These are phyloP conservation scores for Podila epigama DNA, from an alignment of 192 early-diverging fungal species.

Conservation along the genomic window DNA sequence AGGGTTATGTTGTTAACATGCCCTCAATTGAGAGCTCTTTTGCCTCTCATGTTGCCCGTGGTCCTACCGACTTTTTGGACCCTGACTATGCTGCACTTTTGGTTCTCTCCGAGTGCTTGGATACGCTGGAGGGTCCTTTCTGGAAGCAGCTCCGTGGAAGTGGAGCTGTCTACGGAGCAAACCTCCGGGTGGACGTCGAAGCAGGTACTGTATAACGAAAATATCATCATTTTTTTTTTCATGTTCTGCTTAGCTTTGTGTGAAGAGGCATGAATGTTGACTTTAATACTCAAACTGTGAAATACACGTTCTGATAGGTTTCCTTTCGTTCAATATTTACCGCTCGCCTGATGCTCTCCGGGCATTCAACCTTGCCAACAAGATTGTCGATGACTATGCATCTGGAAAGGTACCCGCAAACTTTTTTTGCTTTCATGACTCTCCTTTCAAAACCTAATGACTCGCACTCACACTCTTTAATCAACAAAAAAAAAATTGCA, in stretches of 20 bases:
- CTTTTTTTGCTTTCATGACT: too few species aligned
- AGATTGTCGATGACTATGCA: conserved; percentile 57
- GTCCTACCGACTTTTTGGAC: conserved; percentile 54
- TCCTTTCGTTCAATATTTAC: conserved; percentile 59
- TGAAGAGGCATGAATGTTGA: too few species aligned
- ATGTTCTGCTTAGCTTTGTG: neutral
- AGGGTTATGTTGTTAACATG: conserved; percentile 56
- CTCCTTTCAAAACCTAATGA: too few species aligned
- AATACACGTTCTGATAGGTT: conserved; percentile 14
- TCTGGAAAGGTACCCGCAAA: conserved; percentile 56
- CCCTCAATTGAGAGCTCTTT: conserved; percentile 66
- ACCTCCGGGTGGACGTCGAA: conserved; percentile 53
- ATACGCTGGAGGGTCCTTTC: conserved; percentile 66
- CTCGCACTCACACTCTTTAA: neutral
- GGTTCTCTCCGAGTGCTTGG: conserved; percentile 61
- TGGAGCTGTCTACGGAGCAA: conserved; percentile 62
- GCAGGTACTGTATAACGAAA: too few species aligned
- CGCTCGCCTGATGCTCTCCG: conserved; percentile 60
- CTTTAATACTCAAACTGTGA: too few species aligned
- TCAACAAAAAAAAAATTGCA: neutral
- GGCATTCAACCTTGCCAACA: conserved; percentile 60
- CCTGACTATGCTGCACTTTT: conserved; percentile 62
- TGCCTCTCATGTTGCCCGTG: conserved; percentile 56
- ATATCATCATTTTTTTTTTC: neutral
- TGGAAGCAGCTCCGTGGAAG: conserved; percentile 70